Conservation (phyloP, 2,329 filamentous ascomycete species). For the Zymoseptoria tritici region DNA sequence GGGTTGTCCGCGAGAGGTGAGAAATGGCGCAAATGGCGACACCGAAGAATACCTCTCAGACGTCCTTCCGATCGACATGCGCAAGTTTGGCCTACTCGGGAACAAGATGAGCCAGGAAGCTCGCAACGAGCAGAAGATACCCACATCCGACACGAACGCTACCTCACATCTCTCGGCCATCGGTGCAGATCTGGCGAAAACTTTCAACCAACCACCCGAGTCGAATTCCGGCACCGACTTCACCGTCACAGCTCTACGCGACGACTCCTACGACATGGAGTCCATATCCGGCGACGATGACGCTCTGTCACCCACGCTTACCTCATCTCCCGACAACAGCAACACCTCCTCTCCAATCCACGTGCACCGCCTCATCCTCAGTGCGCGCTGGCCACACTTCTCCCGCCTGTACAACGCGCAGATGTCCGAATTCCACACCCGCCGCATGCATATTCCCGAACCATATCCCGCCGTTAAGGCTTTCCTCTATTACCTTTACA, state of each 20-base stretch:
- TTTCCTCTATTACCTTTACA: slow-evolving; percentile 94
- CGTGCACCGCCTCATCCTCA: slow-evolving; percentile 88
- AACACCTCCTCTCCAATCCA: slow-evolving; percentile 75
- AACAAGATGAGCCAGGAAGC: slow-evolving; percentile 51
- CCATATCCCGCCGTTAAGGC: slow-evolving; percentile 90
- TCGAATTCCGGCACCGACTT: slow-evolving; percentile 84
- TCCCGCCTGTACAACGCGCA: slow-evolving; percentile 82
- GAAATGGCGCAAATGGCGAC: slow-evolving; percentile 59
- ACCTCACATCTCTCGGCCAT: slow-evolving; percentile 54
- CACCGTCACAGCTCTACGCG: slow-evolving; percentile 77
- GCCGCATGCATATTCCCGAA: slow-evolving; percentile 96
- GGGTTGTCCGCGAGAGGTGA: slow-evolving; percentile 75
- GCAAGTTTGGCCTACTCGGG: slow-evolving; percentile 82
- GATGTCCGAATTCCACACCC: slow-evolving; percentile 96
- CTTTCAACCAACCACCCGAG: slow-evolving; percentile 82
- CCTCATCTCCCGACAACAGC: slow-evolving; percentile 9
- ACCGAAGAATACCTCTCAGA: slow-evolving; percentile 88
- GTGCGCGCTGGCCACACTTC: slow-evolving; percentile 96
- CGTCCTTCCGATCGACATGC: slow-evolving; percentile 86
- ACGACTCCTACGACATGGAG: slow-evolving; percentile 51
- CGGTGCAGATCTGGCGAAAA: slow-evolving; percentile 74
- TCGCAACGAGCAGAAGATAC: slow-evolving; percentile 35
- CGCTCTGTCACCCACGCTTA: slow-evolving; percentile 9
- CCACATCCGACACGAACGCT: slow-evolving; percentile 47
- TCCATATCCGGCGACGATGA: slow-evolving; percentile 54